Evolutionary conservation across 176 grass and related monocot genomes (phyloP), one percentile per base, ranked within the genome.

Genomic region (Pharus latifolius): DNA sequence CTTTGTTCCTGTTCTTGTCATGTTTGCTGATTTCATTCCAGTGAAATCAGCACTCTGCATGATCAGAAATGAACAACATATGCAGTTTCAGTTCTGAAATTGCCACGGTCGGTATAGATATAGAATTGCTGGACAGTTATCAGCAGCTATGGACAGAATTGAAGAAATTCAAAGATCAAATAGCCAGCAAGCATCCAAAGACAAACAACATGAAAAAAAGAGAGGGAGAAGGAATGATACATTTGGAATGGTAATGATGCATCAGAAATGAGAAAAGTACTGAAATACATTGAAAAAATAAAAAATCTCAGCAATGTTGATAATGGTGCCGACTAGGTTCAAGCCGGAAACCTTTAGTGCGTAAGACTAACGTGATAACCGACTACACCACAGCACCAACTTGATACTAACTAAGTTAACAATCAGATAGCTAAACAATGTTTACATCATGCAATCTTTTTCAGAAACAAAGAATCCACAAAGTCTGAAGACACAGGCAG

Each of bases 331-430:
- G 78, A 35, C 58, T 68, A 80, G 78, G 67, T 49, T 80, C 48
- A 37, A 72, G 72, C 57, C 71, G 77, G 58, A 49, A 58, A 80
- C 48, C 67, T 80, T 71, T 71, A 33, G 77, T 70, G 77, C 72
- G 77, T 80, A 71, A 71, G 38, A 71, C 67, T 65, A 81, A 73
- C 60, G 69, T 73, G 78, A 81, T 81, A 59, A 75, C 61, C 51
- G 25, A 75, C 70, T 82, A 75, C 79, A 67, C 70, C 62, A 75
- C 79, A 82, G 32, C 63, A 60, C 62, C 79, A 24, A 8, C 16
- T 8, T 55, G 60, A 54, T 2, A 16, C 6, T 17, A 23, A 6
- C 55, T 54, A 30, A 19, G 6, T 40, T 6, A 20, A 45, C 54
- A n/a, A 1, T 51, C 52, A 75, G 15, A 76, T 3, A 63, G 20